phyloP scores from a whole-genome alignment of 75 land plant genomes.

The Cunninghamia lanceolata region DNA sequence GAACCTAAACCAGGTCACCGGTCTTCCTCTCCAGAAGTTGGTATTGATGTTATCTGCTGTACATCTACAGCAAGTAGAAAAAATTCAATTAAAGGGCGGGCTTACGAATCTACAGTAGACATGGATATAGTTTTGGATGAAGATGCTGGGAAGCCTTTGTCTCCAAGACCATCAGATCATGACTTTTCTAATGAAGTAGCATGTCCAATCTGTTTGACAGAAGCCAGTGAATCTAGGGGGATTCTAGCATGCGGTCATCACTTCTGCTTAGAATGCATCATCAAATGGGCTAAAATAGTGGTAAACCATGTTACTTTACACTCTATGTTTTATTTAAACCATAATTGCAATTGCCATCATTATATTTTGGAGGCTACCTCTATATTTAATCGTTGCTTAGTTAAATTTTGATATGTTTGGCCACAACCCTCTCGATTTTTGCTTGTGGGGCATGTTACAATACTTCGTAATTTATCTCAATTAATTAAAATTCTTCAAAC shows the following conservation, averaged over 20 bases:
- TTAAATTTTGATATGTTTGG: background rate
- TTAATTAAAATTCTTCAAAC: background rate
- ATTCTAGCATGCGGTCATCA: conserved; percentile 39
- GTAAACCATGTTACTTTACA: conserved; percentile 9
- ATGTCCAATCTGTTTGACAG: conserved; percentile 38
- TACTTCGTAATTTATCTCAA: background rate
- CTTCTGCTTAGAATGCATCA: conserved; percentile 41
- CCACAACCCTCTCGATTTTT: background rate
- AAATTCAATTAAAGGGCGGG: background rate
- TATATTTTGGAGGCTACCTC: background rate
- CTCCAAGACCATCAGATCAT: background rate
- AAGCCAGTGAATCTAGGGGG: conserved; percentile 28
- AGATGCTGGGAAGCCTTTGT: background rate
- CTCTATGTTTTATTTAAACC: background rate
- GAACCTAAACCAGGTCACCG: background rate
- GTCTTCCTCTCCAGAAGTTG: background rate
- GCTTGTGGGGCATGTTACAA: background rate
- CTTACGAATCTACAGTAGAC: background rate
- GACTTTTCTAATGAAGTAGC: conserved; percentile 11
- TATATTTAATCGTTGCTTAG: background rate
- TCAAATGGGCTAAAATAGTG: conserved; percentile 29
- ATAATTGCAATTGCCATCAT: background rate
- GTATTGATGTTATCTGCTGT: background rate
- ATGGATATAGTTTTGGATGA: background rate
- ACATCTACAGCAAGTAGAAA: background rate